Evolutionary conservation across 768 basidiomycete species (phyloP).

Genomic region (Clitopilus passeckerianus): DNA sequence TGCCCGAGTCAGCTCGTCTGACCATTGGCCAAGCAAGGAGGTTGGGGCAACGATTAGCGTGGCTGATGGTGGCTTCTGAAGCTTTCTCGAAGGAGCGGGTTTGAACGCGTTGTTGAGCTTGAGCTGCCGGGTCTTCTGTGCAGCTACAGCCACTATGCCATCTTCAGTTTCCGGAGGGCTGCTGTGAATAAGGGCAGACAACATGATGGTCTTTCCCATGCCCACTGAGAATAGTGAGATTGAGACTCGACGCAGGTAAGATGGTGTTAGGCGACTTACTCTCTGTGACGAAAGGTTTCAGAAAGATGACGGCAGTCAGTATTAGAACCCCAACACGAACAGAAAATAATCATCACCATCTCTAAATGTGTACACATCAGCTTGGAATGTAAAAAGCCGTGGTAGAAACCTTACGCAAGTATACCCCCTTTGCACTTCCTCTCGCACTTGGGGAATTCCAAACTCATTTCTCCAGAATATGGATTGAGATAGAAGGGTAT

Average conservation of each 20-base stretch:
- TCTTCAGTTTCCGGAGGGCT: conserved; percentile 48
- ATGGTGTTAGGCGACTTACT: conserved; percentile 14
- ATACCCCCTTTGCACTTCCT: conserved; percentile 82
- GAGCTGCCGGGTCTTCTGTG: conserved; percentile 47
- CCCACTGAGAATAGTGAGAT: conserved; percentile 54
- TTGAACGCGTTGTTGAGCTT: conserved; percentile 64
- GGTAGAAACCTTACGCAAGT: conserved; percentile 59
- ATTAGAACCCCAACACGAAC: neutral
- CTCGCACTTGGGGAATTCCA: conserved; percentile 80
- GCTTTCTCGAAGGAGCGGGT: conserved; percentile 28
- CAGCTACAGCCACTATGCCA: conserved; percentile 19
- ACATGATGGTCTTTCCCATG: conserved; percentile 95
- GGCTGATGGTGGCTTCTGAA: conserved; percentile 37
- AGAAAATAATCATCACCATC: neutral
- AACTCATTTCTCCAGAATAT: conserved; percentile 84
- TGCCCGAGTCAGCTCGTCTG: conserved; percentile 85
- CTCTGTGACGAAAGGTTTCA: conserved; percentile 6
- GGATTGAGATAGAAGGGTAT: conserved; percentile 84
- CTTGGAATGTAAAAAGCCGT: conserved; percentile 5
- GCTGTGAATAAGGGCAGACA: conserved; percentile 84
- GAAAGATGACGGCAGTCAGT: neutral
- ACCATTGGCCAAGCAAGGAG: conserved; percentile 89
- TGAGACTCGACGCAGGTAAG: no score
- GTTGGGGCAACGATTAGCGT: conserved; percentile 93
- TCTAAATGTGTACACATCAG: neutral